These are phyloP conservation scores for Drechslerella stenobrocha DNA, from an alignment of 2,329 filamentous ascomycete species.

Conservation along the genomic window DNA sequence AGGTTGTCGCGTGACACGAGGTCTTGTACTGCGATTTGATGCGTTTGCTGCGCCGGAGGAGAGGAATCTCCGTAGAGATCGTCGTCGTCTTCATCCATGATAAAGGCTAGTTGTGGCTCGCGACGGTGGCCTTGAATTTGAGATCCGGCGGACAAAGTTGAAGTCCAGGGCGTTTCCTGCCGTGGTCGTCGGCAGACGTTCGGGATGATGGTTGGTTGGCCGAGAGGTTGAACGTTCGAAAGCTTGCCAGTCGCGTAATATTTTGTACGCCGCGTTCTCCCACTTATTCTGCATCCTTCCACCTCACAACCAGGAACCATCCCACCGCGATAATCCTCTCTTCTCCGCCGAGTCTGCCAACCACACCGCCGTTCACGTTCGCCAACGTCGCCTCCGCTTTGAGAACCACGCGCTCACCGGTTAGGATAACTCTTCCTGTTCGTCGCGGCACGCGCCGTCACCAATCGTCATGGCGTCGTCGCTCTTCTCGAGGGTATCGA, in stretches of 20 bases:
- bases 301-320: conserved; percentile 9
- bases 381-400: neutral
- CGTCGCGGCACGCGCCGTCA: neutral
- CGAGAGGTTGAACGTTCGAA: conserved; percentile 8
- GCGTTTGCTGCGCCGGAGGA: conserved; percentile 31
- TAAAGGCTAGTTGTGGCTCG: neutral
- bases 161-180: neutral
- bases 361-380: neutral
- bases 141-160: neutral
- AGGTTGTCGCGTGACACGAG: conserved; percentile 45
- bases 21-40: conserved; percentile 27
- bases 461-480: conserved; percentile 23
- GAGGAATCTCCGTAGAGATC: conserved; percentile 52
- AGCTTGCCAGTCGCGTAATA: conserved; percentile 15
- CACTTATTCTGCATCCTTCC: conserved; percentile 5
- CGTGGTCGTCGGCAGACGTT: neutral
- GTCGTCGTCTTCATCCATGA: conserved; percentile 53
- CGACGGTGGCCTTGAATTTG: neutral
- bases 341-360: neutral
- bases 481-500: conserved; percentile 48
- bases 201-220: neutral
- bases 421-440: neutral
- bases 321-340: too few relatives aligned
- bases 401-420: too few relatives aligned
- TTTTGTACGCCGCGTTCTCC: conserved; percentile 30